These are phyloP conservation scores for Corchorus olitorius DNA, from an alignment of 345 rosid species.

Conservation along the genomic window DNA sequence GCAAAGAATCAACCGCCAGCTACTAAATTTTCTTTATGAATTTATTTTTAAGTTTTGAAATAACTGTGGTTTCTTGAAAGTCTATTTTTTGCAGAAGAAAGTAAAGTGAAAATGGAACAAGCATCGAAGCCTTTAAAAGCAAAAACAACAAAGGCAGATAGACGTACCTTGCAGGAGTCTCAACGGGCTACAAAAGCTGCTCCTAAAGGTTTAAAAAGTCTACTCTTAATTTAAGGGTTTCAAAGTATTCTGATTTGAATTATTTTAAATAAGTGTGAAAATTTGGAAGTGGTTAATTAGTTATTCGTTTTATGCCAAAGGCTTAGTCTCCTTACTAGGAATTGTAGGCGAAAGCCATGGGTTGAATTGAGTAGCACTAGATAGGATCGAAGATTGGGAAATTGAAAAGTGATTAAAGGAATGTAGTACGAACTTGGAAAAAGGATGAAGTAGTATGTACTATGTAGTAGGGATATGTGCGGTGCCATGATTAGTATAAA, in stretches of 20 bases:
- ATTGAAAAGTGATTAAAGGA: neutral
- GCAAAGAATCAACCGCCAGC: constrained; percentile 33
- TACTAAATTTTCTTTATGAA: constrained; percentile 20
- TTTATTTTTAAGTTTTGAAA: neutral
- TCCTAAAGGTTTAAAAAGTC: constrained; percentile 42
- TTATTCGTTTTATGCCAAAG: neutral
- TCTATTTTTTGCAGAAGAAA: constrained; percentile 44
- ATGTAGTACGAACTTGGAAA: neutral
- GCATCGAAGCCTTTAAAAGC: constrained; percentile 49
- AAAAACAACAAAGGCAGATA: constrained; percentile 69
- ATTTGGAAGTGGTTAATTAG: neutral
- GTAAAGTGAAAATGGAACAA: constrained; percentile 35
- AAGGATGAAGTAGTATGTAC: too few relatives aligned
- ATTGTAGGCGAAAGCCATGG: neutral
- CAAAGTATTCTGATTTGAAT: neutral
- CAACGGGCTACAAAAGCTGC: constrained; percentile 67
- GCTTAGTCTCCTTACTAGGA: too few relatives aligned
- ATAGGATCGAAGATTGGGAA: constrained; percentile 1
- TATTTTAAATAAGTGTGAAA: neutral
- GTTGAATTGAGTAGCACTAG: neutral
- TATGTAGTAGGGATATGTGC: too few relatives aligned
- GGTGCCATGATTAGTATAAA: neutral
- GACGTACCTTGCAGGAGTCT: constrained; percentile 70
- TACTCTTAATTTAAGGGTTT: neutral
- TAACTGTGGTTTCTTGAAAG: constrained; percentile 4